A percentile compares a stretch with the other conserved stretches of the same genome.
Evolutionary conservation across 1,139 yeast genomes (phyloP).

Genomic region (Sugiyamaella sp.): DNA sequence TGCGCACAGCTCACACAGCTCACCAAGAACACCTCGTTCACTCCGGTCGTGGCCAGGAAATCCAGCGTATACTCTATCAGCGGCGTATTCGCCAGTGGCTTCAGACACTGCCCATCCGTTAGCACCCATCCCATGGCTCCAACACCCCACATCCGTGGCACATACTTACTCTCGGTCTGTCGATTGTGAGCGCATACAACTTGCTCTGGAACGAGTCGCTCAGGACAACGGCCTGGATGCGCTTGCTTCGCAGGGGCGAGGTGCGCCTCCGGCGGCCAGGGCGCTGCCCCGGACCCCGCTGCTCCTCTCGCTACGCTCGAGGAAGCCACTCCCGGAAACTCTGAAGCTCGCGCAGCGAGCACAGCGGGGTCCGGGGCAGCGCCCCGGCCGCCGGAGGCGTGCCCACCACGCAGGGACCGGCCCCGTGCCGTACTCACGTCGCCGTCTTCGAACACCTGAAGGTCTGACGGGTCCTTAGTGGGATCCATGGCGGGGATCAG

Average conservation of each 20-base stretch:
- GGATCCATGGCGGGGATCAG: slow-evolving; percentile 27
- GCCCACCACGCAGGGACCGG: not conserved
- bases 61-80: slow-evolving; percentile 92
- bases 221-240: slow-evolving; percentile 89
- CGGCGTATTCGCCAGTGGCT: slow-evolving; percentile 92
- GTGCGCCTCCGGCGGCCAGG: too few species aligned
- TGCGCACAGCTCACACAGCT: slow-evolving; percentile 92
- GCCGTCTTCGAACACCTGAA: slow-evolving; percentile 37
- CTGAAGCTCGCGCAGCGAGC: too few species aligned
- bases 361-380: too few species aligned
- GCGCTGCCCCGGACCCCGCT: not conserved
- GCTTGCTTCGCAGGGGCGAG: too few species aligned
- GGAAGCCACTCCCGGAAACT: too few species aligned
- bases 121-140: too few species aligned
- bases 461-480: slow-evolving; percentile 43
- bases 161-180: slow-evolving; percentile 61
- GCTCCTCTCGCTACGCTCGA: not conserved
- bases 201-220: slow-evolving; percentile 92
- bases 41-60: slow-evolving; percentile 88
- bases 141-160: not conserved
- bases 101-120: slow-evolving; percentile 55
- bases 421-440: slow-evolving; percentile 6
- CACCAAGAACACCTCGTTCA: slow-evolving; percentile 84
- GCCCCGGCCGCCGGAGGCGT: too few species aligned
- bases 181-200: slow-evolving; percentile 87